phyloP scores from a whole-genome alignment of 345 rosid genomes.

The Eucalyptus polyanthemos region DNA sequence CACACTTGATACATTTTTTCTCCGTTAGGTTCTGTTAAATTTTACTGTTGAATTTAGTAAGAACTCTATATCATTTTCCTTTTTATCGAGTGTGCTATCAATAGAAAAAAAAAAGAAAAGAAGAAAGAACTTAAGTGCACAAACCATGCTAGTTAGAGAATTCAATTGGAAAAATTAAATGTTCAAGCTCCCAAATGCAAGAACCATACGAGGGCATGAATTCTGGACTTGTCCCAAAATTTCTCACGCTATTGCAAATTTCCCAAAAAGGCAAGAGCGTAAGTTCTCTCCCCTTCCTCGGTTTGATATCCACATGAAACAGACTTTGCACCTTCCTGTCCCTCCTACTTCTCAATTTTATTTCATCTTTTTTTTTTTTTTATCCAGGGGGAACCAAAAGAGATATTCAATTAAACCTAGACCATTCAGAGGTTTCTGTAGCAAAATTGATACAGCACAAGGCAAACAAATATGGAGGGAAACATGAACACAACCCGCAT shows the following conservation, averaged over 20 bases:
- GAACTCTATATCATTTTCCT: neutral
- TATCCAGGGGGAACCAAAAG: neutral
- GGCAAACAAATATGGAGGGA: neutral
- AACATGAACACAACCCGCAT: neutral
- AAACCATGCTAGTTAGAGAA: neutral
- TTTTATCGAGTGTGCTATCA: neutral
- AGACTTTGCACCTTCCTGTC: neutral
- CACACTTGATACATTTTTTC: rapidly evolving
- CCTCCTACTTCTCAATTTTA: neutral
- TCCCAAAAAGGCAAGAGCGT: neutral
- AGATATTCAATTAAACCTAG: neutral
- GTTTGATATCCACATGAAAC: neutral
- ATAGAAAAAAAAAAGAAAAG: rapidly evolving
- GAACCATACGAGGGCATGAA: neutral
- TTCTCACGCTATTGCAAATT: neutral
- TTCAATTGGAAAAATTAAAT: neutral
- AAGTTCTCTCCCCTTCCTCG: neutral
- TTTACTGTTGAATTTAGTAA: too few species aligned
- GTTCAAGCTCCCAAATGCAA: neutral
- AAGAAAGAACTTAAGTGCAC: neutral
- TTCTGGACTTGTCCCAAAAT: neutral
- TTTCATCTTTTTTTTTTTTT: neutral
- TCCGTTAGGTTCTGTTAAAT: rapidly evolving
- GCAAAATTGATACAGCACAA: neutral
- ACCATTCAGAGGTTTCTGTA: neutral